Evolutionary conservation across 1,284 basidiomycete species (phyloP), one percentile per base, ranked within the genome.

Genomic region (Malassezia vespertilionis): DNA sequence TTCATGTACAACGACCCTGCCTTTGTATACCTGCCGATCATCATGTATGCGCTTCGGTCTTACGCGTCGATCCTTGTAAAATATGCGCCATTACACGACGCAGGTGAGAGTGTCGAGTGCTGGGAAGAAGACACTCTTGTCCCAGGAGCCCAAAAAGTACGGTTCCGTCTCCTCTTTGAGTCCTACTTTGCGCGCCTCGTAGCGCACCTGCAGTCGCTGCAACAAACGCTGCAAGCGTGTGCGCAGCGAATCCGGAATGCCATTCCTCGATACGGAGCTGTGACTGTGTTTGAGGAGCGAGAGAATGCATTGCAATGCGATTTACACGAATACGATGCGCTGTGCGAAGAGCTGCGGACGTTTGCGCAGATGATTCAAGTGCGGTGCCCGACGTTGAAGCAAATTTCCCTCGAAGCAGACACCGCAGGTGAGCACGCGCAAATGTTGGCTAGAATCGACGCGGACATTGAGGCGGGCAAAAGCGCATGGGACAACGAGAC

Each of bases 221-320:
- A n/a, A n/a, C n/a, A n/a, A n/a, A n/a, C n/a, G n/a, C n/a, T n/a
- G n/a, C 83, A 85, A 56, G 88, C 93, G 54, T 87, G 95, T 65
- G 58, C 78, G 72, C 34, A 37, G 36, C 27, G 43, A 24, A 6
- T 10, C n/a, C n/a, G n/a, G n/a, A 14, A 12, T 7, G 17, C 14
- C 20, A 35, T 11, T 15, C 15, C n/a, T n/a, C n/a, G n/a, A n/a
- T n/a, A n/a, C n/a, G n/a, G n/a, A n/a, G n/a, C n/a, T n/a, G n/a
- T n/a, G n/a, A n/a, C n/a, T n/a, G 95, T 99, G 57, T 97, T 99
- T 60, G 93, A 99, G 69, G 93, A 99, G 72, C 81, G 93, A 15
- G 89, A 96, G 70, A 89, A 97, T 72, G 86, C 84, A 11, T 97
- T 96, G 70, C 93, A 99, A 74, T 90, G 88, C 74, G 90, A 95